Evolutionary conservation across 2,329 filamentous ascomycete species (phyloP), one percentile per base, ranked within the genome.

Genomic region (Penicillium janthinellum): DNA sequence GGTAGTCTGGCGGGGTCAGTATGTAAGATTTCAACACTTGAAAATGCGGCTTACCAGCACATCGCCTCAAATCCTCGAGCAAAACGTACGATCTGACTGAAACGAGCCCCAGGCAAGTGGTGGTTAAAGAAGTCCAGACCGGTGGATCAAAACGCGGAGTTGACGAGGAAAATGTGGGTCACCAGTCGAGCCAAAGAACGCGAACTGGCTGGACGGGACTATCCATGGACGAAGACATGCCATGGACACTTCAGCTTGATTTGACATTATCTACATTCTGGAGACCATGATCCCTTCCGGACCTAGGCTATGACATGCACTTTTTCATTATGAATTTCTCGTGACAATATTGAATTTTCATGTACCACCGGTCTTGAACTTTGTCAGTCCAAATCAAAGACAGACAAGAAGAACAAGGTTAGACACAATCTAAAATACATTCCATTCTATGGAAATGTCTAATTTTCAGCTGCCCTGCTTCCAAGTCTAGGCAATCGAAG

Each of bases 401-500:
- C 31, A 10, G 31, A 31, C 31, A 31, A 31, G 8, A 31, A 31
- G 8, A 31, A 31, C 31, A 31, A 31, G 8, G 31, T 31, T 1
- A 31, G 1, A 31, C 7, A 31, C 31, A 31, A 31, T 31, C 6
- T 20, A 49, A 12, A 22, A 8, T 50, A 38, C 15, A 37, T 39
- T 39, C 5, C 20, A 31, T n/a, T 41, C 35, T 52, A 37, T 35
- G 14, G 20, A 50, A 5, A 11, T 35, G 11, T 22, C 31, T 35
- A 35, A 38, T 14, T 50, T 25, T 14, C 31, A 3, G 35, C 25
- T 22, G 20, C 22, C 15, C 50, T 39, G 34, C 58, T 58, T 15
- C 67, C 70, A 15, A 77, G 50, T 31, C 69, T 70, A 15, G 76
- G 75, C 20, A 78, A 61, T 42, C 67, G 74, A 47, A 78, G 58